Percentiles rank a stretch among this genome's conserved stretches.
Conservation (phyloP, 495 filamentous ascomycete species). For the Penicillium lividum region DNA sequence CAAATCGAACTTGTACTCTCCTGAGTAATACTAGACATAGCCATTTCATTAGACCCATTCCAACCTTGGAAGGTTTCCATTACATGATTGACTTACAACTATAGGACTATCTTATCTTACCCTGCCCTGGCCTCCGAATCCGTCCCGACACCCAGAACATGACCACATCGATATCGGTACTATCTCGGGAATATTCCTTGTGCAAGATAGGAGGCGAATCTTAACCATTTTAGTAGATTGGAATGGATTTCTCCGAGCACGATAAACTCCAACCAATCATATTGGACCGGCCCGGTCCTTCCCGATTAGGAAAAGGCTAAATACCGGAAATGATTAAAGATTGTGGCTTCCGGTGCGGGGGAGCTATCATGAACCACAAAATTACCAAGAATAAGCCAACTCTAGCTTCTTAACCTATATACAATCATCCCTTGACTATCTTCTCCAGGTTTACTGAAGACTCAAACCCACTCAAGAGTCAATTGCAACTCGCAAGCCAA, state of each 20-base stretch:
- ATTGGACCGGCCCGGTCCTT: conserved; percentile 17
- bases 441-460: neutral
- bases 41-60: no score
- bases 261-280: conserved; percentile 43
- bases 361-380: neutral
- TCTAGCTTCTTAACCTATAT: neutral
- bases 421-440: neutral
- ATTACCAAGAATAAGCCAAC: neutral
- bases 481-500: no score
- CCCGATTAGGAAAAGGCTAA: conserved; percentile 11
- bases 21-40: neutral
- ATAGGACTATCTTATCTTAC: neutral
- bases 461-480: no score
- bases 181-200: neutral
- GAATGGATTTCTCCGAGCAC: conserved; percentile 49
- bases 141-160: neutral
- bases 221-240: conserved; percentile 53
- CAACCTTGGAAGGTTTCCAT: neutral
- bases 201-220: conserved; percentile 23
- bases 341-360: neutral
- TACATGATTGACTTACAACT: neutral
- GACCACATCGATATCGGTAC: neutral
- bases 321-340: neutral
- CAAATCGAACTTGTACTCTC: no score
- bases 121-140: neutral